phyloP scores from a whole-genome alignment of 371 early-diverging fungal genomes.

The Capniomyces stellatus region DNA sequence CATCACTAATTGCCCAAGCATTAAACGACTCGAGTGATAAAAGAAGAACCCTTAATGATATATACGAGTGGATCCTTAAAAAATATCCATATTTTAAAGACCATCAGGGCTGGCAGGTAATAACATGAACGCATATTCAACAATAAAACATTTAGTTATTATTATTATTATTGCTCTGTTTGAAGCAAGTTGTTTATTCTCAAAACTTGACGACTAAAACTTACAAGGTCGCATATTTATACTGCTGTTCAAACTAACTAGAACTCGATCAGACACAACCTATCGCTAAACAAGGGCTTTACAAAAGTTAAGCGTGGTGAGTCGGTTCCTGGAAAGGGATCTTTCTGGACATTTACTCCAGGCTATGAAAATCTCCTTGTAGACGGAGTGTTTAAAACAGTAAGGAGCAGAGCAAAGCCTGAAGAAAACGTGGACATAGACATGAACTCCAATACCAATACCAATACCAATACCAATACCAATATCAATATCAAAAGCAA shows the following conservation, averaged over 20 bases:
- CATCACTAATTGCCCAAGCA: constrained; percentile 75
- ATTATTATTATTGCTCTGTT: too few species aligned
- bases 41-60: constrained; percentile 64
- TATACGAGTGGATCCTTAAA: constrained; percentile 65
- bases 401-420: constrained; percentile 19
- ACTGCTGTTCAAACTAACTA: constrained; percentile 8
- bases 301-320: constrained; percentile 44
- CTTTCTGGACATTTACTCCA: constrained; percentile 29
- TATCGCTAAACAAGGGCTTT: constrained; percentile 67
- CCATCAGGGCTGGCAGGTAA: constrained; percentile 30
- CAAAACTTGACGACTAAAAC: too few species aligned
- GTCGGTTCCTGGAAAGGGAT: constrained; percentile 53
- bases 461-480: too few species aligned
- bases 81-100: constrained; percentile 71
- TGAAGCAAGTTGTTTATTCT: too few species aligned
- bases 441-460: not conserved
- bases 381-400: constrained; percentile 26
- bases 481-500: too few species aligned
- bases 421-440: not conserved
- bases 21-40: constrained; percentile 49
- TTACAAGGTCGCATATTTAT: not conserved
- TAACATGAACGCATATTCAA: constrained; percentile 3
- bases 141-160: constrained; percentile 1
- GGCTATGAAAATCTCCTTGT: constrained; percentile 24
- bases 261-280: constrained; percentile 76